Evolutionary conservation across 2,329 filamentous ascomycete genomes (phyloP), one percentile per base, ranked within the genome.

Genomic region (Endocalyx cinctus): DNA sequence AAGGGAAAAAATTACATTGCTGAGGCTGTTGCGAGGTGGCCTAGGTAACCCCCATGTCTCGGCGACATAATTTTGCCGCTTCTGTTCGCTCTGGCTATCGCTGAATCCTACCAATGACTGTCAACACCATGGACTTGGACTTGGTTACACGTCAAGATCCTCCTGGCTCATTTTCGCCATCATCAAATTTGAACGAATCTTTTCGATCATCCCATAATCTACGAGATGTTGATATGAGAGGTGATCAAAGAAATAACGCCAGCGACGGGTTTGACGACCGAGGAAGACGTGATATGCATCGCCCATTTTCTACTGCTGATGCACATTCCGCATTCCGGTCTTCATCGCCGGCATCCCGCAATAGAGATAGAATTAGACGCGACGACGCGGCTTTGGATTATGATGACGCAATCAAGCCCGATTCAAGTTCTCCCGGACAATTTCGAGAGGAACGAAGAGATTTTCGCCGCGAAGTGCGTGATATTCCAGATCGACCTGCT

Each of bases 221-320:
- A 49, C 58, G 57, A 52, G 50, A 64, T 60, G 59, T 52, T 58
- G 57, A 58, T 43, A 62, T 65, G 59, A 59, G 59, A 58, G 55
- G 62, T 55, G 60, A 64, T 57, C 52, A 51, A 41, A 56, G 48
- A 50, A 53, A 41, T 42, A 47, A 49, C 46, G 51, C 46, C 45
- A 50, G 54, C 48, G 54, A 59, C 34, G 54, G 47, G 48, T 51
- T 47, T 28, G 49, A 51, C 52, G 55, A 60, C 46, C 54, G 53
- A 51, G 50, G 57, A 47, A 55, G 55, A 39, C 46, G 57, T 52
- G 46, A 53, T 33, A 43, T 44, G 36, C 39, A 45, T 27, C 43
- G 35, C 42, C 48, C 48, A 47, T 45, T 42, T 29, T 34, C 41
- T 29, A 41, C 35, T 28, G 35, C 33, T 29, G 38, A 39, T 38